Conservation (phyloP, 2,329 filamentous ascomycete genomes). For the Ophiocordyceps unilateralis region DNA sequence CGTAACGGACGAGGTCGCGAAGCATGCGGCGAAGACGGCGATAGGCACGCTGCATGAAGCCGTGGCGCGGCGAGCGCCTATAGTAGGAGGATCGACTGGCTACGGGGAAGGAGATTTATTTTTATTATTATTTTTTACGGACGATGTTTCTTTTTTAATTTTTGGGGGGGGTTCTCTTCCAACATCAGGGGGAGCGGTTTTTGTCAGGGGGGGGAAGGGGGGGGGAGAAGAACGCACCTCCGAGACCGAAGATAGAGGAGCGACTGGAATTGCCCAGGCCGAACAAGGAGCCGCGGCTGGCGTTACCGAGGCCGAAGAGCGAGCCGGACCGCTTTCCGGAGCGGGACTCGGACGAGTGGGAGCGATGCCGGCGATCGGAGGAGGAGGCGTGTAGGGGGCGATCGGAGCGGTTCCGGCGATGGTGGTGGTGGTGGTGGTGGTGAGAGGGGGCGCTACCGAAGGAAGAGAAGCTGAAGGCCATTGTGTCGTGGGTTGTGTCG, state of each 20-base stretch:
- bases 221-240: slow-evolving; percentile 6
- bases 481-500: slow-evolving; percentile 1
- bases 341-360: slow-evolving; percentile 21
- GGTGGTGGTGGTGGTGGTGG: slow-evolving; percentile 8
- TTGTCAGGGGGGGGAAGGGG: too few relatives aligned
- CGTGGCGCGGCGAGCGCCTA: slow-evolving; percentile 64
- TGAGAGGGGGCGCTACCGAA: slow-evolving; percentile 12
- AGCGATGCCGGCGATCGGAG: slow-evolving; percentile 17
- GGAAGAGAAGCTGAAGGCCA: slow-evolving; percentile 17
- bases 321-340: slow-evolving; percentile 15
- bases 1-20: slow-evolving; percentile 65
- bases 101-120: too few relatives aligned
- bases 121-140: not conserved
- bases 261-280: slow-evolving; percentile 25
- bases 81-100: slow-evolving; percentile 46
- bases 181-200: too few relatives aligned
- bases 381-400: slow-evolving; percentile 7
- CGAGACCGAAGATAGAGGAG: slow-evolving; percentile 27
- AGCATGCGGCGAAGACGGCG: slow-evolving; percentile 63
- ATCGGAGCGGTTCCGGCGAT: not conserved
- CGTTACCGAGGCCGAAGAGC: slow-evolving; percentile 13
- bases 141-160: not conserved
- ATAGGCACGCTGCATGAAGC: slow-evolving; percentile 58
- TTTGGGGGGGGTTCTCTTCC: too few relatives aligned
- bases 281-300: slow-evolving; percentile 28